Base-by-base conservation (phyloP, 805 yeast genomes). In the Saccharomycopsis malanga region DNA sequence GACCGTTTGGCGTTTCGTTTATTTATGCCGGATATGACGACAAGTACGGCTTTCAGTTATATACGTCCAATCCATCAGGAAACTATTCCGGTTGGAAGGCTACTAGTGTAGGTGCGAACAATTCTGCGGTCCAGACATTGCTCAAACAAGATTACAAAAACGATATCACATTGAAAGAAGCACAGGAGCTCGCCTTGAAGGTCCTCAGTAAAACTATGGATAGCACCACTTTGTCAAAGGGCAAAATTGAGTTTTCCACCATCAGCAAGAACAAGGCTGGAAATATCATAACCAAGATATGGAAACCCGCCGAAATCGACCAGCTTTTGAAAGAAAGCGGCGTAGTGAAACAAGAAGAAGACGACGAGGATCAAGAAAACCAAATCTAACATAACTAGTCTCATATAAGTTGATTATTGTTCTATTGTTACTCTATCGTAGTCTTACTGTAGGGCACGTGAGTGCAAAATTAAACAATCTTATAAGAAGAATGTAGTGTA, bases 11-110 rank as follows among this genome's bases (percentile, higher is more conserved):
- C 60, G 98, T 93, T 35, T 84, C 95, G 44, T 89, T 93, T 66
- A 77, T 93, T 52, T 93, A 86, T 61, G 98, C 98, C 4, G 99
- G 99, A 5, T 83, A 81, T 61, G 98, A 93, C 63, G 91, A 87
- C 45, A 70, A 87, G 59, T 82, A 81, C 58, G 88, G 88, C 27
- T 93, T 83, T 72, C 98, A 93, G 66, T 72, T 93, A 56, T 93
- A 82, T 68, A 89, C 96, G 4, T 84, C 95, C 21, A 93, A 93
- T 63, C 99, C 99, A 12, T 86, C 96, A 0, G 99, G 99, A 23
- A 93, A 93, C 68, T 93, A 89, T 64, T 79, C 95, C 18, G 98
- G 98, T 22, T 93, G 99, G 99, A 88, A 86, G 67, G 98, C 98
- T 38, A 91, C 96, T 29, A 76, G 87, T 57, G 89, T 93, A 51